Evolutionary conservation across 495 filamentous ascomycete genomes (phyloP), one percentile per base, ranked within the genome.

Genomic region (Aspergillus coremiiformis): DNA sequence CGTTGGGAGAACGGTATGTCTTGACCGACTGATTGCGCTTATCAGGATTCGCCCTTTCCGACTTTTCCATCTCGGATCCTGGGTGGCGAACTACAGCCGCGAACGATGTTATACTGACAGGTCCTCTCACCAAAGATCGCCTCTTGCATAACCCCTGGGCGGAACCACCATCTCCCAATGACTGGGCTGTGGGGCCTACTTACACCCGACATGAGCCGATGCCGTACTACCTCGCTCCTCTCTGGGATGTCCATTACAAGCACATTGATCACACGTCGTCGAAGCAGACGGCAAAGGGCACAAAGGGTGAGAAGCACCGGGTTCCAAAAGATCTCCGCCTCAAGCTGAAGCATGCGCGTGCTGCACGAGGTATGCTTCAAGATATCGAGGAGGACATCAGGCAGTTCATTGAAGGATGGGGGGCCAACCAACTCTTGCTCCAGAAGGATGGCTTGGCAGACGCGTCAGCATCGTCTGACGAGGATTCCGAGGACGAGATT

Each of bases 1-100:
- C 78, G 91, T 35, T 96, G 90, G 90, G 93, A 98, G 73, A 98
- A 98, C 67, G 90, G 90, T 95, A 79, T 58, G 73, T 65, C 39
- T 41, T 49, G 32, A 49, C 33, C 9, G 24, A 17, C 11, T 12
- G 12, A 17, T 41, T 21, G 19, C 37, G 37, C 37, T 15, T 41
- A 19, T 11, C 5, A 5, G 17, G 9, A 19, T 1, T 21, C 8
- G 15, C n/a, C 21, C 37, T 21, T 20, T 7, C 4, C 37, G 37
- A n/a, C 32, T 35, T 35, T 10, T 35, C 11, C 32, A 14, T 12
- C 43, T 17, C 22, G 21, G 17, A 30, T 4, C 10, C 10, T 17
- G 21, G 22, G 43, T 45, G 14, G 23, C 14, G 43, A 17, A 5
- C 21, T 45, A 14, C n/a, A 19, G 32, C 37, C 21, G 15, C 15